Base-by-base conservation (phyloP, 2,329 filamentous ascomycete genomes). In the Chrysoporthe deuterocubensis region DNA sequence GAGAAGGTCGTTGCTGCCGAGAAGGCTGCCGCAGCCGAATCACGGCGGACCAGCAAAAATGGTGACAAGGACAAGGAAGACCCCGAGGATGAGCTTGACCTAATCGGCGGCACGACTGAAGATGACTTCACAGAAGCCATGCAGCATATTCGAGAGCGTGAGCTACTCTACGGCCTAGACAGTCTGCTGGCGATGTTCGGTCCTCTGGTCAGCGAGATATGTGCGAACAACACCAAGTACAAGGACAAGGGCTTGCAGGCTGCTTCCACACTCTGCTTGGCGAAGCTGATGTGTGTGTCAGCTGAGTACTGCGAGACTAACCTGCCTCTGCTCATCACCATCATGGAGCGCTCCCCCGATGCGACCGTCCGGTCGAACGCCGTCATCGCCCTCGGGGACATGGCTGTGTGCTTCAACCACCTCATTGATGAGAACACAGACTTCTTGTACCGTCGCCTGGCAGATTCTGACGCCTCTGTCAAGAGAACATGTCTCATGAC, bases 361-460 rank as follows among this genome's bases (percentile, higher is more conserved):
- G 92, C 96, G 1, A 97, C 94, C 21, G 95, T 97, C 50, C 90
- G 96, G 63, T 97, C 93, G 74, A 99, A 99, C 76, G 93, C 96
- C 11, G 96, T 99, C 21, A 97, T 99, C 73, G 95, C 96, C 0
- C 88, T 99, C 0, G 96, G 96, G 50, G 96, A 99, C 77, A 99
- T 99, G 96, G 96, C 96, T 0, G 96, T 99, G 32, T 97, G 94
- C 85, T 99, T 99, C 86, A 99, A 99, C 76, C 96, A 99, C 76
- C 87, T 99, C 62, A 97, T 99, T 73, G 96, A 99, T 76, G 96
- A 99, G 81, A 98, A 99, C 79, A 99, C 96, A 0, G 96, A 99
- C 77, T 99, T 98, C 83, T 81, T 99, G 54, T 99, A 99, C 80
- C 90, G 96, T 26, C 90, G 96, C 21, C 86, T 99, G 8, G 96